These are phyloP conservation scores for Petunia axillaris DNA, from an alignment of 257 asterid species.

Conservation along the genomic window DNA sequence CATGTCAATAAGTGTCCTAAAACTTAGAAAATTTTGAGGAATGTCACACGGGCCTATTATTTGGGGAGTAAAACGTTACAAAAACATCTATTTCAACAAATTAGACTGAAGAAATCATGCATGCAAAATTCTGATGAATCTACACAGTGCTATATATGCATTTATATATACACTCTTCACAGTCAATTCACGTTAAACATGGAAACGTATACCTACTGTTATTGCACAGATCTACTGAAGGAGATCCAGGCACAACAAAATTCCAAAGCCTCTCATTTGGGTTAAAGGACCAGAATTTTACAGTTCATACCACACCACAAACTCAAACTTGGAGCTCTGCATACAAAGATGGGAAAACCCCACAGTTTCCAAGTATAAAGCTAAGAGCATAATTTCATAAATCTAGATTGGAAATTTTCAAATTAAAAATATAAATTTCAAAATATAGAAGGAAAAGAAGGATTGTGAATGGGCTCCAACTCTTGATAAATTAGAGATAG, in stretches of 20 bases:
- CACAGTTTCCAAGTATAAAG: neutral
- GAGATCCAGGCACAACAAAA: neutral
- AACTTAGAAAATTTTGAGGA: no score
- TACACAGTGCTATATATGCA: neutral
- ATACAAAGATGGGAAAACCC: neutral
- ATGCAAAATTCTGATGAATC: constrained; percentile 6
- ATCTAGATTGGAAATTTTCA: neutral
- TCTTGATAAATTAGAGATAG: neutral
- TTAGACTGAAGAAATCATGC: constrained; percentile 1
- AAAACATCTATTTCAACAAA: neutral
- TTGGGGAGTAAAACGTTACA: neutral
- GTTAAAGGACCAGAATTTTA: constrained; percentile 8
- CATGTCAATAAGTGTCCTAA: no score
- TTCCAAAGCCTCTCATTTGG: neutral
- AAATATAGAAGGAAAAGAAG: neutral
- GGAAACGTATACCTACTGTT: neutral
- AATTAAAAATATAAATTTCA: neutral
- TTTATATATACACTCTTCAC: neutral
- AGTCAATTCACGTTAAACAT: neutral
- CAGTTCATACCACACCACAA: neutral
- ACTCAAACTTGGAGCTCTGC: neutral
- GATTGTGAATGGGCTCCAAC: neutral
- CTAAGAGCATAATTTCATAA: neutral
- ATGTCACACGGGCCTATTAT: constrained; percentile 77
- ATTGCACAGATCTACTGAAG: neutral